A percentile compares a stretch with the other conserved stretches of the same genome.
Conservation (phyloP, 2,329 filamentous ascomycete species). For the Zasmidium citrigriseum region DNA sequence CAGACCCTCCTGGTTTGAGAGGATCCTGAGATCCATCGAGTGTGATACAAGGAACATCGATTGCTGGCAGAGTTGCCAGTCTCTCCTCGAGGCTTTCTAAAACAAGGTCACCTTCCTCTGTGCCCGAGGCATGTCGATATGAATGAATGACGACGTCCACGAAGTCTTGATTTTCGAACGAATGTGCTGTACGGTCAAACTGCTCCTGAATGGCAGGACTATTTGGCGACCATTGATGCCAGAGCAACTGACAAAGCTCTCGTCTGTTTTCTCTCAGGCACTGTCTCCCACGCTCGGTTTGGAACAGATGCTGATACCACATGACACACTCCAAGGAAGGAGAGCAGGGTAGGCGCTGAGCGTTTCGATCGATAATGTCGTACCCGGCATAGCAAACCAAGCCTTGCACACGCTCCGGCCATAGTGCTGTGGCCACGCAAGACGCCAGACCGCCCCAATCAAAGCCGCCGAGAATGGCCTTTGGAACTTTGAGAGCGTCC, state of each 20-base stretch:
- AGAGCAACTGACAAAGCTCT: background rate
- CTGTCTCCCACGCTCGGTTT: background rate
- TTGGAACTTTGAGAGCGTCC: background rate
- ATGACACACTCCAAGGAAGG: background rate
- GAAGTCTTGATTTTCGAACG: background rate
- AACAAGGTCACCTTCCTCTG: background rate
- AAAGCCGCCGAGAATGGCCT: background rate
- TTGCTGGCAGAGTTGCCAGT: background rate
- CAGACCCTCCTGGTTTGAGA: background rate
- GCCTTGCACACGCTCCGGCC: background rate
- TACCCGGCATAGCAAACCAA: background rate
- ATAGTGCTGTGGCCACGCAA: background rate
- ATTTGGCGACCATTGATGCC: background rate
- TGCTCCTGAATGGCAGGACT: background rate
- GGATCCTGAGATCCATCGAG: background rate
- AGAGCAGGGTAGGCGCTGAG: background rate
- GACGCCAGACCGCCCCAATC: background rate
- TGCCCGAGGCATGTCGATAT: background rate
- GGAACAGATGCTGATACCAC: background rate
- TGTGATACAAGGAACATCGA: background rate
- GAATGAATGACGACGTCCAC: background rate
- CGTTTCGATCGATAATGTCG: background rate
- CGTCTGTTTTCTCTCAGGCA: background rate
- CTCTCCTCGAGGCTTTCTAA: background rate
- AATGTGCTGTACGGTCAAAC: background rate